A percentile compares a stretch with the other conserved stretches of the same genome.
Evolutionary conservation across 352 stramenopile species (phyloP).

Genomic region (Globisporangium uncinulatum): DNA sequence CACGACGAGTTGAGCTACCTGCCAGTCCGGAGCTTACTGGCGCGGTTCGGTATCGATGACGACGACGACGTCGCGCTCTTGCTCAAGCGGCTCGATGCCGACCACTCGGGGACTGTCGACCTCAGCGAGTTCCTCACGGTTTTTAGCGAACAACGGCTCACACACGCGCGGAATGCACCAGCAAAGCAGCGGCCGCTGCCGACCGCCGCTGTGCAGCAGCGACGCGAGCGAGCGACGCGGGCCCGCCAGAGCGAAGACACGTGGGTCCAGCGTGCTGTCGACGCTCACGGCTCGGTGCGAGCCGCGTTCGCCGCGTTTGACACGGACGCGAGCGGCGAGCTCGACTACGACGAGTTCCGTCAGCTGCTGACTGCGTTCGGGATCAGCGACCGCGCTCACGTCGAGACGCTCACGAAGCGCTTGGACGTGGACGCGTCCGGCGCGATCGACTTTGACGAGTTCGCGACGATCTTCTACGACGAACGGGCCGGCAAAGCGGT

Average conservation of each 20-base stretch:
- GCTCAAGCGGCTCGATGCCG: constrained; percentile 34
- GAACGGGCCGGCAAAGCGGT: neutral
- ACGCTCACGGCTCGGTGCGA: constrained; percentile 21
- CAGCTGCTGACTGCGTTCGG: constrained; percentile 45
- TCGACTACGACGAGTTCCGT: constrained; percentile 43
- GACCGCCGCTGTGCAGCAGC: constrained; percentile 7
- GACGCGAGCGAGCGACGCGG: constrained; percentile 22
- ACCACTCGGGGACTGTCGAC: constrained; percentile 44
- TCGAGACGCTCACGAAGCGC: constrained; percentile 35
- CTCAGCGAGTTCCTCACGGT: constrained; percentile 49
- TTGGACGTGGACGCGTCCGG: constrained; percentile 42
- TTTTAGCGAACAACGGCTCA: constrained; percentile 33
- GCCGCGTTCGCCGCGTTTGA: constrained; percentile 43
- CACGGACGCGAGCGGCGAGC: constrained; percentile 28
- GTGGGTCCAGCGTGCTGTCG: constrained; percentile 42
- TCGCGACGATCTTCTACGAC: constrained; percentile 56
- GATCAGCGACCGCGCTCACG: constrained; percentile 33
- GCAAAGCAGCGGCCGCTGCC: neutral
- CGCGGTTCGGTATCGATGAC: constrained; percentile 43
- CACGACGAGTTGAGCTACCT: constrained; percentile 44
- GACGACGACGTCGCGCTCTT: constrained; percentile 41
- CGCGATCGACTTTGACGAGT: constrained; percentile 59
- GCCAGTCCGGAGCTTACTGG: constrained; percentile 51
- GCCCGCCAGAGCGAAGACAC: constrained; percentile 32
- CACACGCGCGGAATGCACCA: neutral